Conservation (phyloP, 2,329 filamentous ascomycete species). For the Calonectria ilicicola region DNA sequence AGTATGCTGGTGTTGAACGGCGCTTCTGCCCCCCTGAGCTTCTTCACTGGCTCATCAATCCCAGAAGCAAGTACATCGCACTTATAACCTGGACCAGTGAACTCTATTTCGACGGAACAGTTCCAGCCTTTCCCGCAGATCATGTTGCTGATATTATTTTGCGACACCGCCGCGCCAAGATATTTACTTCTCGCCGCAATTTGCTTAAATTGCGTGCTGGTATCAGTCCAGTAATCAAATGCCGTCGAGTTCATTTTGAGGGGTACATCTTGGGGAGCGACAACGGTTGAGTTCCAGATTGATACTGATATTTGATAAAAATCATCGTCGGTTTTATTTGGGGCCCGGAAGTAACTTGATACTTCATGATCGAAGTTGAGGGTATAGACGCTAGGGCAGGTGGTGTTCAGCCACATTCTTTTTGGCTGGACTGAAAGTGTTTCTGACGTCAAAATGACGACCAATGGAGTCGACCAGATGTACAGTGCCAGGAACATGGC, state of each 20-base stretch:
- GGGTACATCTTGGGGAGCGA: background rate
- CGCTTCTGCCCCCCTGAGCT: conserved; percentile 26
- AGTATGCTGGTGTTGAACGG: conserved; percentile 29
- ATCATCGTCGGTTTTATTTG: background rate
- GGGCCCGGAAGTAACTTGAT: conserved; percentile 23
- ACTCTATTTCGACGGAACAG: conserved; percentile 34
- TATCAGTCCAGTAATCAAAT: conserved; percentile 30
- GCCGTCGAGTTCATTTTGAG: background rate
- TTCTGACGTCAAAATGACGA: conserved; percentile 41
- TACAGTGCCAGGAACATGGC: conserved; percentile 42
- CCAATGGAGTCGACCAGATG: conserved; percentile 39
- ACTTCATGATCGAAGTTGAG: conserved; percentile 40
- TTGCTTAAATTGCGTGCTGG: conserved; percentile 18
- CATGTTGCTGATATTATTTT: conserved; percentile 8
- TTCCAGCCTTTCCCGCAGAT: conserved; percentile 40
- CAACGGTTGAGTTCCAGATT: conserved; percentile 30
- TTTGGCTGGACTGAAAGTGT: conserved; percentile 35
- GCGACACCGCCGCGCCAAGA: conserved; percentile 23
- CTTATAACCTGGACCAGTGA: conserved; percentile 36
- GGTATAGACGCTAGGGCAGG: conserved; percentile 34
- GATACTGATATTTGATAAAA: conserved; percentile 30
- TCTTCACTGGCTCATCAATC: conserved; percentile 15
- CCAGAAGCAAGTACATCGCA: conserved; percentile 30
- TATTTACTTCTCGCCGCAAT: conserved; percentile 28
- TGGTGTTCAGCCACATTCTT: conserved; percentile 14